Percentiles rank a stretch among this genome's conserved stretches.
Conservation (phyloP, 2,329 filamentous ascomycete genomes). For the Nigrospora oryzae region DNA sequence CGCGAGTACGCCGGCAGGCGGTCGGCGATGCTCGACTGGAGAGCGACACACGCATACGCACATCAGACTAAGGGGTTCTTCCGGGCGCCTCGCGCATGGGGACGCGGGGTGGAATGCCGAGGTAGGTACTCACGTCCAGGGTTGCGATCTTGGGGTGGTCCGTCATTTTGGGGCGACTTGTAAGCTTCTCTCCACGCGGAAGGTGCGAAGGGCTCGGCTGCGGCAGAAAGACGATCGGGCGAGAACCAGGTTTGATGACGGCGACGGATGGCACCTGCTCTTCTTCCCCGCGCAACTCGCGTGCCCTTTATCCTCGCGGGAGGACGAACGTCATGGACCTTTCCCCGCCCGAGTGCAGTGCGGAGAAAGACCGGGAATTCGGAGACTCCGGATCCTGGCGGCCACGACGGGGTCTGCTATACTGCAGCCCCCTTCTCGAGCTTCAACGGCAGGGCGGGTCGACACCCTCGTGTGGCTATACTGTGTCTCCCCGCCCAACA, state of each 20-base stretch:
- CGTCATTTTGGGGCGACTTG: slow-evolving; percentile 10
- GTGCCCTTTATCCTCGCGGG: too few relatives aligned
- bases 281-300: too few relatives aligned
- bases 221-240: too few relatives aligned
- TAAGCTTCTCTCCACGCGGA: too few relatives aligned
- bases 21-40: slow-evolving; percentile 54
- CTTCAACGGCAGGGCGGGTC: too few relatives aligned
- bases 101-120: neutral
- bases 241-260: too few relatives aligned
- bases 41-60: too few relatives aligned
- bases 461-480: neutral
- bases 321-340: neutral
- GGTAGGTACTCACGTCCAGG: neutral
- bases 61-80: too few relatives aligned
- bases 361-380: slow-evolving; percentile 22
- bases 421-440: too few relatives aligned
- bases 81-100: neutral
- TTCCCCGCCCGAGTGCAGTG: slow-evolving; percentile 1
- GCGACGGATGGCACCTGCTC: too few relatives aligned
- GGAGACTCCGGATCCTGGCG: slow-evolving; percentile 14
- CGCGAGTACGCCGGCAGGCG: slow-evolving; percentile 63
- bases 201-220: too few relatives aligned
- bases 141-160: slow-evolving; percentile 4
- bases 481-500: neutral
- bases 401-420: neutral